Base-by-base conservation (phyloP, 108 stramenopile species). In the Cyclostephanos tholiformis region DNA sequence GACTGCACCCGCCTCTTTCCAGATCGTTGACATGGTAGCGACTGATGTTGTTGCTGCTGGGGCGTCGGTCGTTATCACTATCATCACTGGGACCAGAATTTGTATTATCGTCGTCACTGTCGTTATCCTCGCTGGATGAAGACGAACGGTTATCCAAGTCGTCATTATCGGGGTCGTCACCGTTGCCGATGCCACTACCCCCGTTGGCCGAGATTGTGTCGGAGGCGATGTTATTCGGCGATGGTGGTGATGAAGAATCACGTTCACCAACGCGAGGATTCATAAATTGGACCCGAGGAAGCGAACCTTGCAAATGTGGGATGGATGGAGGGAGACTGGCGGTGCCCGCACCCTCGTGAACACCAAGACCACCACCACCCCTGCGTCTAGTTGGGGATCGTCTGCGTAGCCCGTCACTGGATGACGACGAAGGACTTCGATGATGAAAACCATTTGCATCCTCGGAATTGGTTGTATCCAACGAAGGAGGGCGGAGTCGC, bases 1-100 rank as follows among this genome's bases (percentile, higher is more conserved):
- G 84, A 60, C 70, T 82, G 80, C 83, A 84, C 19, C 76, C 83
- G 61, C 63, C 74, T 23, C 50, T 14, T 14, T 14, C 44, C 44
- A 46, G 36, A 48, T 69, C 74, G 41, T 23, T 39, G 38, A 63
- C 63, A 51, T 29, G 51, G 46, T 74, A 32, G 9, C 32, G 43
- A 50, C 38, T 51, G 27, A 6, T 30, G 20, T 44, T 49, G 32
- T n/a, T 46, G n/a, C 46, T 20, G 32, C 51, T 32, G 41, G 11
- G 25, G 57, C 57, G 57, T 60, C 43, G 35, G 60, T 74, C 72
- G 49, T 27, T 49, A 30, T 79, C 74, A 36, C 36, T 50, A 58
- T 72, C 29, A 6, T 51, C 65, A 39, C 26, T 57, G 16, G 50
- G 23, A 55, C 11, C 11, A 25, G 13, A 9, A 8, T 8, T 29